phyloP scores from a whole-genome alignment of 352 stramenopile species.

The Pythium myriotylum region DNA sequence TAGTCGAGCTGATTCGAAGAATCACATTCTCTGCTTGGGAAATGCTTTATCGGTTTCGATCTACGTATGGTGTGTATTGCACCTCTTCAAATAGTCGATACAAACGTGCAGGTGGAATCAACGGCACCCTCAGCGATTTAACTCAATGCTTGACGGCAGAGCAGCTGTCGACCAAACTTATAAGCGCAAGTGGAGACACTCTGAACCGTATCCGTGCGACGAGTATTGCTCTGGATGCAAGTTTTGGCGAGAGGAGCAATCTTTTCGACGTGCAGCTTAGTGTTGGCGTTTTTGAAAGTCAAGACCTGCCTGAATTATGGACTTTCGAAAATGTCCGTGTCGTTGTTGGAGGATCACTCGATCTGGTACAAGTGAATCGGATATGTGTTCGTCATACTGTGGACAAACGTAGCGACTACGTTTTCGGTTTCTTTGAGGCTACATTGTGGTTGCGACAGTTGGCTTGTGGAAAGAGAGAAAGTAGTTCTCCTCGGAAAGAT shows the following conservation, averaged over 20 bases:
- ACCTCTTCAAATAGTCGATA: constrained; percentile 55
- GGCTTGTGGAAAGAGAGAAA: constrained; percentile 26
- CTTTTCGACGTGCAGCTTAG: constrained; percentile 34
- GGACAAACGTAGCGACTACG: constrained; percentile 46
- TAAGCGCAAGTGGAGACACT: constrained; percentile 67
- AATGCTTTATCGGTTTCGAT: constrained; percentile 75
- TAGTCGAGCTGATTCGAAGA: constrained; percentile 62
- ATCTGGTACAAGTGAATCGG: constrained; percentile 41
- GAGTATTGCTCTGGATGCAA: constrained; percentile 44
- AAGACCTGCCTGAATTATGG: constrained; percentile 78
- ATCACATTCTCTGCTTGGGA: constrained; percentile 77
- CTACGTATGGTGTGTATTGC: constrained; percentile 54
- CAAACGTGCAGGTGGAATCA: constrained; percentile 61
- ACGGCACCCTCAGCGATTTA: constrained; percentile 48
- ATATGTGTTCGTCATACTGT: constrained; percentile 59
- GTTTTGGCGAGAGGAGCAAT: constrained; percentile 27
- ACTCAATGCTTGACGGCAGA: constrained; percentile 44
- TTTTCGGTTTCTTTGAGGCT: constrained; percentile 78
- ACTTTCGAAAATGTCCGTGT: constrained; percentile 53
- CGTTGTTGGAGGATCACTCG: constrained; percentile 34
- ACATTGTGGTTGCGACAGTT: constrained; percentile 43
- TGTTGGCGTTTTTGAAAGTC: constrained; percentile 59
- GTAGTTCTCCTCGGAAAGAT: constrained; percentile 31
- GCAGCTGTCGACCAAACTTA: constrained; percentile 40
- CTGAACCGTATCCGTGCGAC: constrained; percentile 64